Conservation (phyloP, 441 rosid genomes). For the Flueggea neowawraea region DNA sequence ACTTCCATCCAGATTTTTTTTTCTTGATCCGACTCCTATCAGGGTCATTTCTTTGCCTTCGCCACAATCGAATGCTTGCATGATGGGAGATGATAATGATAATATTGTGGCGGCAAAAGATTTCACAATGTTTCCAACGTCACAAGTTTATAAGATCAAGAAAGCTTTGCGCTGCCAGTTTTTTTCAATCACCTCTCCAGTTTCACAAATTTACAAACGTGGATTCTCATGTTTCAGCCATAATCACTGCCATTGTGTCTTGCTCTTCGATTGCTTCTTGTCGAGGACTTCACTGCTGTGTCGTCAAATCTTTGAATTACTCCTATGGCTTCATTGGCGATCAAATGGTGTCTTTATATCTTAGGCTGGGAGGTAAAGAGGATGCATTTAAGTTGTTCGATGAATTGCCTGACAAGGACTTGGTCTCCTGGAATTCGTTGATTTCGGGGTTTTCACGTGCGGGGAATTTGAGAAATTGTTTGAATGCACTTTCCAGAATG, state of each 20-base stretch:
- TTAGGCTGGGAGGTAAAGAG: conserved; percentile 27
- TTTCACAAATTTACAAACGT: conserved; percentile 14
- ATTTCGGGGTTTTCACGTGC: conserved; percentile 41
- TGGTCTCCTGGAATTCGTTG: conserved; percentile 67
- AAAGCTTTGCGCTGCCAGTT: not conserved
- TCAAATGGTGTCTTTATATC: conserved; percentile 44
- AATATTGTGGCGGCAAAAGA: no score
- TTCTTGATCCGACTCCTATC: no score
- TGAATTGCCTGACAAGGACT: conserved; percentile 56
- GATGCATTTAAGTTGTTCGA: conserved; percentile 54
- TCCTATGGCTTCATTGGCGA: conserved; percentile 72
- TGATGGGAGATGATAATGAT: no score
- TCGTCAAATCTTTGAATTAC: conserved; percentile 46
- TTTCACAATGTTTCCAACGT: no score
- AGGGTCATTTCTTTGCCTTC: no score
- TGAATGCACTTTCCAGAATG: conserved; percentile 35
- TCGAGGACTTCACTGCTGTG: conserved; percentile 40
- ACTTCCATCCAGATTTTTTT: no score
- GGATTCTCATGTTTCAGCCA: conserved; percentile 39
- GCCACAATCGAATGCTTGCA: no score
- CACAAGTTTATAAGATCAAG: no score
- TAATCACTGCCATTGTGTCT: conserved; percentile 35
- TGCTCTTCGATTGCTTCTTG: conserved; percentile 33
- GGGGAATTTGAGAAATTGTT: conserved; percentile 31
- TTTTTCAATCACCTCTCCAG: conserved; percentile 9